These are phyloP conservation scores for Penicillium argentinense DNA, from an alignment of 495 filamentous ascomycete genomes.

Conservation along the genomic window DNA sequence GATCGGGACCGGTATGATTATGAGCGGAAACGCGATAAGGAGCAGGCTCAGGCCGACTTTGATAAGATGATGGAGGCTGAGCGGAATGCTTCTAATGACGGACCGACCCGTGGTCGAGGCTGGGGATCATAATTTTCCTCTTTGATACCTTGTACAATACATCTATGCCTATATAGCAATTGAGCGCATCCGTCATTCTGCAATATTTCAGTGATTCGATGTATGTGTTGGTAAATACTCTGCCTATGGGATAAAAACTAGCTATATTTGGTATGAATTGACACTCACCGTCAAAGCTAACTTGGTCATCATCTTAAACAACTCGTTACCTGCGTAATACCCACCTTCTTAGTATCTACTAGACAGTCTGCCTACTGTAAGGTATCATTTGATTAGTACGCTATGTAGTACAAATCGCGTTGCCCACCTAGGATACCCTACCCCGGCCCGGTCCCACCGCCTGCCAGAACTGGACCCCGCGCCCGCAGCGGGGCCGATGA, in stretches of 20 bases:
- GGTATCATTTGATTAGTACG: too few species aligned
- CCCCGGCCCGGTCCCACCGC: neutral
- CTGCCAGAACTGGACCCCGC: neutral
- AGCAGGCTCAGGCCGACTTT: constrained; percentile 41
- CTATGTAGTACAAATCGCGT: neutral
- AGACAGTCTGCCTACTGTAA: too few species aligned
- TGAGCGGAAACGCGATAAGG: constrained; percentile 25
- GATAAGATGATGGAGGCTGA: constrained; percentile 44
- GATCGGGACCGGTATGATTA: constrained; percentile 13
- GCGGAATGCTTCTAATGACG: constrained; percentile 25
- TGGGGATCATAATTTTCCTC: constrained; percentile 23
- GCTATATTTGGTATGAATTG: too few species aligned
- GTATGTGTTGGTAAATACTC: too few species aligned
- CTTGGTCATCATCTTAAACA: too few species aligned
- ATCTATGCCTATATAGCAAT: neutral
- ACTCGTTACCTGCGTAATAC: too few species aligned
- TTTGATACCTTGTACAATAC: neutral
- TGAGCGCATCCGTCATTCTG: neutral
- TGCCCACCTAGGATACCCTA: neutral
- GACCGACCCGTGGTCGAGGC: constrained; percentile 10
- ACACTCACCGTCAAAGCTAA: too few species aligned
- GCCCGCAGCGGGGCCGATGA: neutral
- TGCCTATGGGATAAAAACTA: too few species aligned
- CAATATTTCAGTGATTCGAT: too few species aligned
- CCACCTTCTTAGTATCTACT: too few species aligned